Evolutionary conservation across 371 early-diverging fungal genomes (phyloP).

Genomic region (Lichtheimia ornata): DNA sequence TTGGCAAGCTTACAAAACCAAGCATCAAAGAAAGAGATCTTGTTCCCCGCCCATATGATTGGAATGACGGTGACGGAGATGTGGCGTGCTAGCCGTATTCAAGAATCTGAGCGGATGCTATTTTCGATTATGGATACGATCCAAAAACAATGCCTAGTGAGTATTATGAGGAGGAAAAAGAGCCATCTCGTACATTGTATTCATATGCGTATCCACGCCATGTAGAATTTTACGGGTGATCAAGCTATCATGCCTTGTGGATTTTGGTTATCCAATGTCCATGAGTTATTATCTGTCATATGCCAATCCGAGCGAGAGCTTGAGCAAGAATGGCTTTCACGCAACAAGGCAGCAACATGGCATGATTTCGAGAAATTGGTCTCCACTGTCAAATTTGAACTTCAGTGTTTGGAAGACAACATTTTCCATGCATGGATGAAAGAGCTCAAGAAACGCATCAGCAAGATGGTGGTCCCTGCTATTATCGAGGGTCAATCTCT

Average conservation of each 20-base stretch:
- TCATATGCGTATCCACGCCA: not conserved
- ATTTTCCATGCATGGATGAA: conserved; percentile 87
- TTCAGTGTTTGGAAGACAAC: conserved; percentile 69
- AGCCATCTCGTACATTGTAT: not conserved
- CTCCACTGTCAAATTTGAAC: conserved; percentile 63
- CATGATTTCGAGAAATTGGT: conserved; percentile 57
- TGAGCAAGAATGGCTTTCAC: conserved; percentile 30
- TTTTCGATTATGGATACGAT: conserved; percentile 84
- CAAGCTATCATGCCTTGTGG: conserved; percentile 64
- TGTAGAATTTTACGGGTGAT: conserved; percentile 47
- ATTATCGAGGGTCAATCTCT: conserved; percentile 90
- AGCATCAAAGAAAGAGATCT: conserved; percentile 80
- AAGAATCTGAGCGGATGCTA: conserved; percentile 80
- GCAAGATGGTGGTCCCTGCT: conserved; percentile 91
- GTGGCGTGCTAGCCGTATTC: conserved; percentile 79
- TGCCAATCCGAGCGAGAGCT: conserved; percentile 38
- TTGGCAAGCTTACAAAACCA: conserved; percentile 81
- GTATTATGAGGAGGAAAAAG: conserved; percentile 1
- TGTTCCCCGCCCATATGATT: conserved; percentile 93
- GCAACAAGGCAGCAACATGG: conserved; percentile 26
- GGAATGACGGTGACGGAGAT: conserved; percentile 80
- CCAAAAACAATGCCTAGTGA: conserved; percentile 69
- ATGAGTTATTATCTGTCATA: conserved; percentile 81
- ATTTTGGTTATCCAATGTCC: conserved; percentile 95
- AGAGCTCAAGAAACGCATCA: conserved; percentile 89